Evolutionary conservation across 2,329 filamentous ascomycete genomes (phyloP).

Genomic region (Fusarium sp.): DNA sequence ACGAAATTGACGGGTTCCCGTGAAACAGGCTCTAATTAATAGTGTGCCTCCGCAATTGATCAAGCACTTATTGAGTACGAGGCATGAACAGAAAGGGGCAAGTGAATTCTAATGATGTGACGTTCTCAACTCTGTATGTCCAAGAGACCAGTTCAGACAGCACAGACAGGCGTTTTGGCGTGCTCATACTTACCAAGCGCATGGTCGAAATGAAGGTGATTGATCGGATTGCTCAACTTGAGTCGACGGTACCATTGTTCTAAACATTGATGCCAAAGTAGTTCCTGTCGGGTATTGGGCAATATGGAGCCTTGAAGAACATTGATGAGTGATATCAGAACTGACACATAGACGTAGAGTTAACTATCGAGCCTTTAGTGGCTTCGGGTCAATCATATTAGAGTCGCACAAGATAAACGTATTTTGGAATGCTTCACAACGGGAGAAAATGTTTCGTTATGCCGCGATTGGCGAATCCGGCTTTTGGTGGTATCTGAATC

Average conservation of each 20-base stretch:
- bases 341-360: background rate
- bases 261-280: background rate
- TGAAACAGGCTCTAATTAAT: too few species aligned
- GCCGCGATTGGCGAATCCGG: slow-evolving; percentile 42
- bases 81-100: too few species aligned
- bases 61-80: too few species aligned
- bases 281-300: background rate
- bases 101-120: too few species aligned
- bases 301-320: background rate
- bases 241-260: too few species aligned
- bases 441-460: slow-evolving; percentile 17
- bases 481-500: slow-evolving; percentile 47
- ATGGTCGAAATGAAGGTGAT: background rate
- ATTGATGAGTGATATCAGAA: too few species aligned
- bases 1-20: too few species aligned
- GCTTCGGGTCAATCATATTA: background rate
- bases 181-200: too few species aligned
- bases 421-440: slow-evolving; percentile 28
- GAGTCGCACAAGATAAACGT: background rate
- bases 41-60: too few species aligned
- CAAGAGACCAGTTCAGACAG: too few species aligned
- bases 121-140: too few species aligned
- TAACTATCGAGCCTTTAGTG: background rate
- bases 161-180: too few species aligned
- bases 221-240: background rate